Evolutionary conservation across 2,329 filamentous ascomycete species (phyloP), one percentile per base, ranked within the genome.

Genomic region (Orbilia quercus): DNA sequence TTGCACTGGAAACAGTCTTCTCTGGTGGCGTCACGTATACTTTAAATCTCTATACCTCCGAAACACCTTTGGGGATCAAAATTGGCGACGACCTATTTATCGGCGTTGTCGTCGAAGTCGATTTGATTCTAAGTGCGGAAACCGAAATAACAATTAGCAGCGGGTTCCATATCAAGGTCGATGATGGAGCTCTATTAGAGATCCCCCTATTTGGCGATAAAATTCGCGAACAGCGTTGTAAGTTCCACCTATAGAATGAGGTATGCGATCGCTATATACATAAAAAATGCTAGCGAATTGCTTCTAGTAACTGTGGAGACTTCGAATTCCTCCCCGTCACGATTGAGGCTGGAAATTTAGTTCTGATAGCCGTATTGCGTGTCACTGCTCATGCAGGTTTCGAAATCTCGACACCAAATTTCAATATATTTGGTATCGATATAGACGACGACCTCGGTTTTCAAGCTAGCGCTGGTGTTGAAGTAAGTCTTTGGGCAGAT

Each of bases 271-370:
- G n/a, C n/a, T n/a, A n/a, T n/a, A n/a, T n/a, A n/a, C n/a, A n/a
- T n/a, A n/a, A n/a, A n/a, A n/a, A n/a, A n/a, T n/a, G n/a, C n/a
- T n/a, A n/a, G n/a, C n/a, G n/a, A n/a, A n/a, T n/a, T 11, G 18
- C 4, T 51, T 55, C 40, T 62, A 86, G 84, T 47, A 82, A 84
- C 2, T 84, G 84, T 5, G 85, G 83, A 0, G 78, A 82, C 11
- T 87, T 87, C 70, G 84, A 87, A 65, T 86, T 87, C 65, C 81
- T 88, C 0, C 85, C 86, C 0, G 83, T 87, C 1, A 84, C 81
- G 0, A 79, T 87, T 31, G 78, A 82, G 70, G 82, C 80, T 28
- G 81, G 81, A 14, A 82, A 81, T 62, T 81, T 81, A 0, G 76
- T 82, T 0, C 78, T 87, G 6, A 82, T 80, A 0, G 85, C 84